These are phyloP conservation scores for Auriscalpium microsporum DNA, from an alignment of 768 basidiomycete species.

Conservation along the genomic window DNA sequence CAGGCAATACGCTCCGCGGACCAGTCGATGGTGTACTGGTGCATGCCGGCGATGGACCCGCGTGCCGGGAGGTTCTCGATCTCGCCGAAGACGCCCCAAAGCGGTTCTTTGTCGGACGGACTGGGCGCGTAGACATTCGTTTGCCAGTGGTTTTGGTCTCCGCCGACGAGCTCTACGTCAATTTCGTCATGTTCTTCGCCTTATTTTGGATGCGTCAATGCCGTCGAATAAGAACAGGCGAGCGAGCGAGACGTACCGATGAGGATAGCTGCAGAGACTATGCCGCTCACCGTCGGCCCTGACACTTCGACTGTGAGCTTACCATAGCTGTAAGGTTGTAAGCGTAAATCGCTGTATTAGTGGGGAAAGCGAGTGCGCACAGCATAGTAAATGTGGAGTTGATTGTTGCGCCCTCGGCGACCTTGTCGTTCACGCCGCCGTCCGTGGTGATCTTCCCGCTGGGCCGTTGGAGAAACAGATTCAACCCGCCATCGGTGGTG, in stretches of 20 bases:
- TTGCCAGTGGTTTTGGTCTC: conserved; percentile 31
- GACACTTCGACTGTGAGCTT: conserved; percentile 27
- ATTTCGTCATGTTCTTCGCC: conserved; percentile 28
- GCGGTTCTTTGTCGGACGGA: conserved; percentile 21
- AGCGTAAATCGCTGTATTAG: not conserved
- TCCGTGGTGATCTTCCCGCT: conserved; percentile 22
- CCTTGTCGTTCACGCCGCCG: conserved; percentile 28
- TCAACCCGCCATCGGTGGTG: conserved; percentile 19
- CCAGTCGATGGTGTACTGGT: conserved; percentile 35
- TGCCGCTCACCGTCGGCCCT: conserved; percentile 26
- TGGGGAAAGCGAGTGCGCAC: conserved; percentile 12
- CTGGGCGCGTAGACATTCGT: conserved; percentile 33
- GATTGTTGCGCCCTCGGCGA: conserved; percentile 30
- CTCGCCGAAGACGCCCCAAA: conserved; percentile 31
- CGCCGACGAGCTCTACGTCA: conserved; percentile 35
- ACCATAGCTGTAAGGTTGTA: conserved; percentile 22
- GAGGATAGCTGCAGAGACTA: conserved; percentile 34
- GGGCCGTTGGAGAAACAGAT: conserved; percentile 27
- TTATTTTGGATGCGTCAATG: not conserved
- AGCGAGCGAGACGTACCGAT: conserved; percentile 22
- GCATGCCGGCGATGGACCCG: conserved; percentile 14
- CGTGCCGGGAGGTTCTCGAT: conserved; percentile 21
- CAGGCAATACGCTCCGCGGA: conserved; percentile 29
- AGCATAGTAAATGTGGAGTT: conserved; percentile 32
- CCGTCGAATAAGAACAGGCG: not conserved